Conservation (phyloP, 2,329 filamentous ascomycete genomes). For the Graphiopsis chlorocephala region DNA sequence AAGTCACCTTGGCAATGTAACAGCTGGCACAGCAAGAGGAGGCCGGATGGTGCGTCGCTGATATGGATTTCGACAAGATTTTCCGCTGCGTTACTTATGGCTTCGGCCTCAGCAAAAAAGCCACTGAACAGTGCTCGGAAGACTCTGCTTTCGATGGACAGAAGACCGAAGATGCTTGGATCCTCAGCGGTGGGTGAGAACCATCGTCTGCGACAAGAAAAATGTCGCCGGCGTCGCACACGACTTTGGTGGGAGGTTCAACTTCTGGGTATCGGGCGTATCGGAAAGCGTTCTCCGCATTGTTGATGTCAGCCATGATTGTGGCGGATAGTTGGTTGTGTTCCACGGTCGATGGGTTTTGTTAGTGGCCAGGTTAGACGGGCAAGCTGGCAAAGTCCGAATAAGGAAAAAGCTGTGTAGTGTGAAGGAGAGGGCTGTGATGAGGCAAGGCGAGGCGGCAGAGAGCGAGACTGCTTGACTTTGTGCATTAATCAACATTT, state of each 20-base stretch:
- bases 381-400: too few relatives aligned
- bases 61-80: constrained; percentile 16
- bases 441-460: too few relatives aligned
- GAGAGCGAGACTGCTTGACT: too few relatives aligned
- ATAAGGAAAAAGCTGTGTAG: neutral
- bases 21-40: constrained; percentile 17
- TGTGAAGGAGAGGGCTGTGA: neutral
- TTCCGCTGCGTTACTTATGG: neutral
- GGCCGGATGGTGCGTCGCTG: constrained; percentile 12
- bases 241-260: constrained; percentile 6
- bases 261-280: neutral
- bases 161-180: constrained; percentile 21
- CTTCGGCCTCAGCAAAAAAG: constrained; percentile 18
- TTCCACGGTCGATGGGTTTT: too few relatives aligned
- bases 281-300: neutral
- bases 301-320: neutral
- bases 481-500: neutral
- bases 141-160: constrained; percentile 18
- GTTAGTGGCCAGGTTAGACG: too few relatives aligned
- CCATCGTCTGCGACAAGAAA: constrained; percentile 19
- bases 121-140: constrained; percentile 22
- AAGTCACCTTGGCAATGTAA: constrained; percentile 16
- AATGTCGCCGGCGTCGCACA: constrained; percentile 22
- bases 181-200: constrained; percentile 16
- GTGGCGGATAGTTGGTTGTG: neutral